Evolutionary conservation across 1,284 basidiomycete genomes (phyloP), one percentile per base, ranked within the genome.

Genomic region (Cryptococcus jaspeensis): DNA sequence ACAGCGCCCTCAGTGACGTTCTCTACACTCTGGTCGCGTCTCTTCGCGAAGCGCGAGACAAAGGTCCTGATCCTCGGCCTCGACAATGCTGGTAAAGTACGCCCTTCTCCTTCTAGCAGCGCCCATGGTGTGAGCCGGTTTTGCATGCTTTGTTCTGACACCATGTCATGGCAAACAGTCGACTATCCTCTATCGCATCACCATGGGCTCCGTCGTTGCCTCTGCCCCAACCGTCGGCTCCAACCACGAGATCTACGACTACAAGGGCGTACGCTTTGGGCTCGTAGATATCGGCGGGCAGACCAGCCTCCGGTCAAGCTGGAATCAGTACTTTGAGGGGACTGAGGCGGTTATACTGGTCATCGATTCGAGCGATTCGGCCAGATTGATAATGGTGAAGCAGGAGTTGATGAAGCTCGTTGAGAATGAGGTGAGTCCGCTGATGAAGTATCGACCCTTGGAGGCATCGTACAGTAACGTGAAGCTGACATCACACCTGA

Each of bases 281-380:
- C 69, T 81, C 28, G 78, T 78, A 62, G 80, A 81, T 62, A 76
- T 81, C 2, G 80, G 80, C 5, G 80, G 80, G 0, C 80, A 81
- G 66, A 80, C 80, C 12, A 69, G 73, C 6, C 65, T 81, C 23
- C 67, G 81, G 22, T 62, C 65, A 2, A 63, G 61, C 9, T 81
- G 80, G 80, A 67, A 68, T 8, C 77, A 79, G 52, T 81, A 81
- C 64, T 80, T 80, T 45, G 60, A 69, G 7, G 70, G 71, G 1
- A 78, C 79, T 1, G 69, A 76, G 40, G 80, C 80, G 2, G 77
- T 82, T 43, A 80, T 82, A 46, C 72, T 81, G 46, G 81, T 82
- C 0, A 77, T 82, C 43, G 81, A 82, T 66, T 80, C 78, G 60
- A 80, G 77, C 56, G 80, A 82, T 67, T 62, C 74, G 15, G 75